Evolutionary conservation across 371 early-diverging fungal species (phyloP), one percentile per base, ranked within the genome.

Genomic region (Actinomortierella wolfii): DNA sequence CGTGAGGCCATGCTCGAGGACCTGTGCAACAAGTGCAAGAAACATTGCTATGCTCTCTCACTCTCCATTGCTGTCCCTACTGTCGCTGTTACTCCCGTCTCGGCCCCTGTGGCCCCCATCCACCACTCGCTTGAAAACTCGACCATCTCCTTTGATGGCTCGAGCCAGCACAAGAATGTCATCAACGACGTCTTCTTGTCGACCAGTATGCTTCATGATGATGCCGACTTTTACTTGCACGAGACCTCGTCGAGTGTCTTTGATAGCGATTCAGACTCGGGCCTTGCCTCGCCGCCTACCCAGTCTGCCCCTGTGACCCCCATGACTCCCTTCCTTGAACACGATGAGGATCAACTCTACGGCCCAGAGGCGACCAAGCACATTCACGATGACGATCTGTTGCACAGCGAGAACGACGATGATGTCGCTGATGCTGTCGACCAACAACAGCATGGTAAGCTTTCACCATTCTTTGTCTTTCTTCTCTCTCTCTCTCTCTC

Each of bases 141-240:
- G 1, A 59, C 55, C 34, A 61, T 67, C 59, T 58, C 71, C 59
- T 62, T 63, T 44, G 74, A 73, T 25, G 63, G 64, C 54, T 54
- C 50, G 41, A 55, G 42, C 52, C 74, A 73, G 46, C 60, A 67
- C 46, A 73, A 73, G 67, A 63, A 66, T 56, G 74, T 73, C 51
- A 73, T 73, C 74, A 73, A 73, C 40, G 74, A 73, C 49, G 74
- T 73, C 61, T 67, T 73, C 51, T 57, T 73, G 24, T 73, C 74
- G 24, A 67, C 74, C 4, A 63, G 67, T 44, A 73, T 73, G 74
- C 67, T 73, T 28, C 62, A 59, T 24, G 74, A 73, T 57, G 74
- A 73, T 45, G 63, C 58, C 41, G 74, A 73, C 42, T 60, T 66
- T 18, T 73, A 67, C 39, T 57, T 64, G 44, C 48, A 64, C 46